Evolutionary conservation across 2,329 filamentous ascomycete genomes (phyloP), one percentile per base, ranked within the genome.

Genomic region (Emericellopsis cladophorae): DNA sequence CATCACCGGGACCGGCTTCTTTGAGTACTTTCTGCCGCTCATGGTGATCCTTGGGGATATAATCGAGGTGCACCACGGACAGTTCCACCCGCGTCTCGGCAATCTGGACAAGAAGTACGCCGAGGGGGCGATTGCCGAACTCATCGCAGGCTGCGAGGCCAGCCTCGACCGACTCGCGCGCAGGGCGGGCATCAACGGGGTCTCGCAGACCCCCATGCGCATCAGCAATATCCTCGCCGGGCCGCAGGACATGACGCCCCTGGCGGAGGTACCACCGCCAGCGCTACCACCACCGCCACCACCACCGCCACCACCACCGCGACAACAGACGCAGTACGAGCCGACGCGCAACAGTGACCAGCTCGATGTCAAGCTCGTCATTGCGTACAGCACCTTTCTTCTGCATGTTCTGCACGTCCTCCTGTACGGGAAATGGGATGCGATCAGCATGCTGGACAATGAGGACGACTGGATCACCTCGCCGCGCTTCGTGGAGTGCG

Each of bases 21-120:
- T 71, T 36, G 67, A 70, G 44, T 71, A 64, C 44, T 71, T 72
- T 40, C 51, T 72, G 4, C 68, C 67, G 0, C 53, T 71, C 2
- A 70, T 69, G 61, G 57, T 59, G 1, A 65, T 70, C 7, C 57
- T 70, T 0, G 68, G 68, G 0, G 64, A 71, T 40, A 65, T 71
- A 7, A 65, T 70, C 33, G 62, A 70, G 36, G 50, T 68, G 5
- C 67, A 69, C 44, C 64, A 66, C 40, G 51, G 58, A 10, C 56
- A 60, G 12, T 54, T 59, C 23, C 66, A 71, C 43, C 65, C 67
- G 0, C 56, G 62, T 0, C 53, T 70, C 0, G 61, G 64, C 22
- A 46, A 45, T 10, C 47, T 60, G n/a, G 53, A 61, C 43, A 53
- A 62, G 38, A 42, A 51, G 0, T 52, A 57, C 31, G 58, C 58